A percentile compares a stretch with the other conserved stretches of the same genome.
Conservation (phyloP, 2,329 filamentous ascomycete species). For the Spiromastix sp. region DNA sequence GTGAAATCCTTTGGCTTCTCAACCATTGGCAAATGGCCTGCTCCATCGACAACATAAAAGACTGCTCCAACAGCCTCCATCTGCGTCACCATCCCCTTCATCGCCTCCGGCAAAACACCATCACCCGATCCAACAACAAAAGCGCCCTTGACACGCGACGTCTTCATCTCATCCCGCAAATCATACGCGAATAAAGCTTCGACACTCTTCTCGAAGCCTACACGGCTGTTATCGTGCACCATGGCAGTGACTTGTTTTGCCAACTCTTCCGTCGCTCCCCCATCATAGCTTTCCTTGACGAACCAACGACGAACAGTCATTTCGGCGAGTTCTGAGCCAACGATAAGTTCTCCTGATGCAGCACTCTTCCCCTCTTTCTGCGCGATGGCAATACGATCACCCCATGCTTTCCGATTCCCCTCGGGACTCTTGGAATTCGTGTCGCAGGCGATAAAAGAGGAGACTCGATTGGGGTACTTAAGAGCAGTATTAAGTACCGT, state of each 20-base stretch:
- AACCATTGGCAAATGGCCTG: slow-evolving; percentile 15
- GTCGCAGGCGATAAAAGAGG: slow-evolving; percentile 61
- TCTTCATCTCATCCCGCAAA: slow-evolving; percentile 33
- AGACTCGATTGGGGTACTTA: slow-evolving; percentile 49
- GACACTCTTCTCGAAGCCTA: slow-evolving; percentile 71
- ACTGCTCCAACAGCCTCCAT: slow-evolving; percentile 36
- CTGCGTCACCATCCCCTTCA: slow-evolving; percentile 59
- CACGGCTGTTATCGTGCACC: slow-evolving; percentile 58
- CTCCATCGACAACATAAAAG: slow-evolving; percentile 13
- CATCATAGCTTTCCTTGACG: slow-evolving; percentile 47
- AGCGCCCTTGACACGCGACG: slow-evolving; percentile 36
- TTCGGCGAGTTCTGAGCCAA: slow-evolving; percentile 53
- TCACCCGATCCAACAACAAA: slow-evolving; percentile 66
- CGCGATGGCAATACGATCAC: slow-evolving; percentile 60
- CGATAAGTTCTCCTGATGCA: slow-evolving; percentile 45
- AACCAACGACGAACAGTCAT: slow-evolving; percentile 72
- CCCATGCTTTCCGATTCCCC: slow-evolving; percentile 70
- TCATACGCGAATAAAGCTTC: slow-evolving; percentile 49
- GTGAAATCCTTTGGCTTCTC: slow-evolving; percentile 4
- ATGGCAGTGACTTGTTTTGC: slow-evolving; percentile 55
- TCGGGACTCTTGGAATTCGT: slow-evolving; percentile 64
- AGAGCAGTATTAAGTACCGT: slow-evolving; percentile 66
- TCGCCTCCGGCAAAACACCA: slow-evolving; percentile 65
- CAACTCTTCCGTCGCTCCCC: slow-evolving; percentile 36
- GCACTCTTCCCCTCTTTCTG: slow-evolving; percentile 41